These are phyloP conservation scores for Sutorius eximius DNA, from an alignment of 1,284 basidiomycete species.

Conservation along the genomic window DNA sequence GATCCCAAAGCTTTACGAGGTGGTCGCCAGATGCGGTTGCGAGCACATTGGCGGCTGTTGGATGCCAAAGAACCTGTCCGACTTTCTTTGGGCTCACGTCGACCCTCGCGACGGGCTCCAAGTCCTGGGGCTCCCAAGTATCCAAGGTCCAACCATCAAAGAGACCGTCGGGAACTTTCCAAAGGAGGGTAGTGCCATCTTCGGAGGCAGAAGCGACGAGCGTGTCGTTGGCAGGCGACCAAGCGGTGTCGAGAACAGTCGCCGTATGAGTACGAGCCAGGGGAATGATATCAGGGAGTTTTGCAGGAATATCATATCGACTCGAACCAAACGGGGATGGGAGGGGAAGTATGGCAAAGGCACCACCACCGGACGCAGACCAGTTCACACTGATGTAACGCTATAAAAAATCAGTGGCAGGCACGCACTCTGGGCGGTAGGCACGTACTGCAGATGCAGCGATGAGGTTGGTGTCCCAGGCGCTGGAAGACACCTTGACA, in stretches of 20 bases:
- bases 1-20: conserved; percentile 90
- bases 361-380: conserved; percentile 94
- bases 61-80: conserved; percentile 94
- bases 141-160: conserved; percentile 91
- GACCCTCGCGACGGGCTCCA: conserved; percentile 78
- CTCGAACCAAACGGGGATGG: conserved; percentile 70
- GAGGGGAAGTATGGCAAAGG: conserved; percentile 89
- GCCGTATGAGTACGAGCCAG: conserved; percentile 86
- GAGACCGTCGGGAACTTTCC: conserved; percentile 70
- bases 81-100: conserved; percentile 82
- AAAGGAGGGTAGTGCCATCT: conserved; percentile 91
- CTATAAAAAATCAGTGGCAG: conserved; percentile 38
- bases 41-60: conserved; percentile 85
- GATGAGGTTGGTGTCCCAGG: conserved; percentile 97
- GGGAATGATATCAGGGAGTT: conserved; percentile 91
- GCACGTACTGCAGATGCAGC: conserved; percentile 74
- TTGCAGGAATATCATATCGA: conserved; percentile 60
- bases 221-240: conserved; percentile 92
- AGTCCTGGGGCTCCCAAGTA: conserved; percentile 78
- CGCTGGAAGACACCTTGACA: conserved; percentile 84
- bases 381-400: conserved; percentile 92
- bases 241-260: conserved; percentile 93
- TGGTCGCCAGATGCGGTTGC: conserved; percentile 89
- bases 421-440: background rate
- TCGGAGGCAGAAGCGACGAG: conserved; percentile 90